These are phyloP conservation scores for Asparagopsis taxiformis DNA, from an alignment of 31 red algal species.

Conservation along the genomic window DNA sequence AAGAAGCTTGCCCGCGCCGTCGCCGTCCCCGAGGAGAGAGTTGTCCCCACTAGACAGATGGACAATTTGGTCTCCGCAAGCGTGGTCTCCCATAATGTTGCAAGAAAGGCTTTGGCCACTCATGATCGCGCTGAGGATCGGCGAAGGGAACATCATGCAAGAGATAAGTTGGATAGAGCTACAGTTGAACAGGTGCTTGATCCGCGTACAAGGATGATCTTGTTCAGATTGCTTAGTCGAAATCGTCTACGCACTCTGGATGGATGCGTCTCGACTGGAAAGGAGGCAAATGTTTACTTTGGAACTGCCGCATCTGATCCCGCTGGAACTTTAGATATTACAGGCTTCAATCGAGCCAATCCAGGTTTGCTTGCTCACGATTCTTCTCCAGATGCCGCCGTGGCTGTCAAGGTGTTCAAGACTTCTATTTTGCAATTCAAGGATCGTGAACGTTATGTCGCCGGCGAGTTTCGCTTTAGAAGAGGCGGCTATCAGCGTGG, in stretches of 20 bases:
- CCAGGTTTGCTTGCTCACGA: slow-evolving; percentile 24
- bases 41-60: no score
- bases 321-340: neutral
- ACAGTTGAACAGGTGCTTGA: slow-evolving; percentile 94
- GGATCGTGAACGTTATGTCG: slow-evolving; percentile 94
- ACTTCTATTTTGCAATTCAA: slow-evolving; percentile 89
- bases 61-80: no score
- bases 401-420: slow-evolving; percentile 96
- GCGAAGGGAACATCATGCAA: slow-evolving; percentile 45
- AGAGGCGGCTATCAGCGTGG: slow-evolving; percentile 71
- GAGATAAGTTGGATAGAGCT: slow-evolving; percentile 69
- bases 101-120: slow-evolving; percentile 7
- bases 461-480: slow-evolving; percentile 90
- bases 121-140: slow-evolving; percentile 62
- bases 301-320: slow-evolving; percentile 46
- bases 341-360: neutral
- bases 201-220: slow-evolving; percentile 75
- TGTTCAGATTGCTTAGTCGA: slow-evolving; percentile 67
- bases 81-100: no score
- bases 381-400: slow-evolving; percentile 22
- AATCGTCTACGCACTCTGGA: slow-evolving; percentile 56
- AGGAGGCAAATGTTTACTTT: slow-evolving; percentile 97
- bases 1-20: slow-evolving; percentile 39
- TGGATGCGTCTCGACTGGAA: slow-evolving; percentile 91
- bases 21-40: no score